Evolutionary conservation across 75 land plant genomes (phyloP), one percentile per base, ranked within the genome.

Genomic region (Selaginella moellendorffii): DNA sequence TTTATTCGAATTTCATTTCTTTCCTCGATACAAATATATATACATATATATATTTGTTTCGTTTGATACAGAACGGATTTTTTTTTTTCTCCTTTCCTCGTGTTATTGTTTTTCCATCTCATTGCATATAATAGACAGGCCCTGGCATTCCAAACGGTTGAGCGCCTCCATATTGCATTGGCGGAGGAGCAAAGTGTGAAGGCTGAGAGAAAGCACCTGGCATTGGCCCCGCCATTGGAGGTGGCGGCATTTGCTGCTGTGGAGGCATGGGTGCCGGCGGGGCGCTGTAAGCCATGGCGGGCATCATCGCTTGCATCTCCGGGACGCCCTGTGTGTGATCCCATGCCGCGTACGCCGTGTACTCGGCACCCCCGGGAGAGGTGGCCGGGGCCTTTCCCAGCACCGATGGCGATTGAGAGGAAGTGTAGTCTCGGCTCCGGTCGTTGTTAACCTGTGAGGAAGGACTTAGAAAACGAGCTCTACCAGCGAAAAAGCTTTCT

Each of bases 401-500:
- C 14, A 36, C 46, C 46, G 46, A 36, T 5, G 46, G 46, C 14
- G 46, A 36, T 5, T 36, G 46, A 5, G 46, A 5, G 14, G 46
- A 36, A 0, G 85, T 85, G 63, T 82, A 85, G 58, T 85, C 88
- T 63, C 88, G 74, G 67, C 85, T 79, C 30, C 85, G 60, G 58
- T 85, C 88, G 71, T 80, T 82, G 67, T 82, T 85, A 14, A 78
- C 88, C 88, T 85, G 76, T 36, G 14, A 25, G 68, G 18, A 19
- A 61, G 19, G 28, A 27, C 5, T 27, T 1, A 61, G 2, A 8
- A 22, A 64, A 17, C 2, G 9, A 5, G 31, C 54, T 8, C 29
- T 36, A 30, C 8, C 58, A 64, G 29, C 31, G 24, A 27, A 18
- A 25, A 24, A 28, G 5, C 24, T 10, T 14, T 31, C 20, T n/a